phyloP scores from a whole-genome alignment of 306 rosid genomes.

The Ammopiptanthus mongolicus region DNA sequence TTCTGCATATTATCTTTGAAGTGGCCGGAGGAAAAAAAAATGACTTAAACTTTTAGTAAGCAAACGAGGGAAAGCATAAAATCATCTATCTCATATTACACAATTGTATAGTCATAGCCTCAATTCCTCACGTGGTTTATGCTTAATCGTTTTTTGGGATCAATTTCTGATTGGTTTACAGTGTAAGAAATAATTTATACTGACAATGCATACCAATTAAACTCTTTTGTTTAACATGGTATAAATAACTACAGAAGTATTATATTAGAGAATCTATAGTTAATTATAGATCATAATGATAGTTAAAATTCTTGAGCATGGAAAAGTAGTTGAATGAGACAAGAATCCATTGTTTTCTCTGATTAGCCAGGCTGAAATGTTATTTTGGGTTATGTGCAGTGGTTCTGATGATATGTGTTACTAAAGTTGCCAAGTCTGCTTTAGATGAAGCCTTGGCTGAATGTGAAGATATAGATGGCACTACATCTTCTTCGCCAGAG shows the following conservation, averaged over 20 bases:
- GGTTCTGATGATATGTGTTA: constrained; percentile 62
- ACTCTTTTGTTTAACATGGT: too few species aligned
- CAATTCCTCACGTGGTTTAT: neutral
- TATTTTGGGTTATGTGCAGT: constrained; percentile 42
- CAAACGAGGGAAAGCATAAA: neutral
- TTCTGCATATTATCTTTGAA: neutral
- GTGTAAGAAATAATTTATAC: too few species aligned
- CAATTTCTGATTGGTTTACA: too few species aligned
- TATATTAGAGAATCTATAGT: neutral
- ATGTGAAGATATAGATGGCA: constrained; percentile 43
- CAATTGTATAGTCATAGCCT: neutral
- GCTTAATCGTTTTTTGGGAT: neutral
- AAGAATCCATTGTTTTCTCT: neutral
- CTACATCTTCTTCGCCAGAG: constrained; percentile 29
- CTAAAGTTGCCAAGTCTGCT: constrained; percentile 77
- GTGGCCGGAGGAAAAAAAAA: neutral
- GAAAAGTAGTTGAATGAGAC: neutral
- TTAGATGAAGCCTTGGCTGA: constrained; percentile 88
- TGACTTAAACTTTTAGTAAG: neutral
- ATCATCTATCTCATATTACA: neutral
- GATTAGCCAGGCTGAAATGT: constrained; percentile 1
- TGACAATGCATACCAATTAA: too few species aligned
- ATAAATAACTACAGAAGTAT: neutral
- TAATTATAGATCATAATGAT: neutral
- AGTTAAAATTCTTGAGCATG: neutral